Evolutionary conservation across 1,284 basidiomycete genomes (phyloP).

Genomic region (Ceratobasidium sp.): DNA sequence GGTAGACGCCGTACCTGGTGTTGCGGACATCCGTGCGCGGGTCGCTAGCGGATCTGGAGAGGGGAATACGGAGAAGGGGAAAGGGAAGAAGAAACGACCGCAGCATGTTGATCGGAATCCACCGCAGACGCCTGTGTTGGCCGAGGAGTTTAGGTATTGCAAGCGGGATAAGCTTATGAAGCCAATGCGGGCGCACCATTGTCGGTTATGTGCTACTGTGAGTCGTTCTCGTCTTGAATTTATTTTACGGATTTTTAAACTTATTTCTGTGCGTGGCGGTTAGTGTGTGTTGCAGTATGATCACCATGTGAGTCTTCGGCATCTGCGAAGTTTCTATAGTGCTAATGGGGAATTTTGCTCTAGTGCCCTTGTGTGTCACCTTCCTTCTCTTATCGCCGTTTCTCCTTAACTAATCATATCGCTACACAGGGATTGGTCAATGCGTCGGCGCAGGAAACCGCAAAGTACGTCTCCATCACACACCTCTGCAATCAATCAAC

Average conservation of each 20-base stretch:
- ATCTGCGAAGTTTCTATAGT: constrained; percentile 45
- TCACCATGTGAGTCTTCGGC: constrained; percentile 65
- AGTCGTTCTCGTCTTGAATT: constrained; percentile 50
- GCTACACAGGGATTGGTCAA: constrained; percentile 76
- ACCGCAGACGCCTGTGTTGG: constrained; percentile 61
- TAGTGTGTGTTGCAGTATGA: constrained; percentile 81
- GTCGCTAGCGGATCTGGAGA: not conserved
- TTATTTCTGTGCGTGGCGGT: constrained; percentile 69
- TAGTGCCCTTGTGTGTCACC: constrained; percentile 69
- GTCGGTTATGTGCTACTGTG: constrained; percentile 77
- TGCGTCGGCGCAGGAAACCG: constrained; percentile 87
- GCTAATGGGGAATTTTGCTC: not conserved
- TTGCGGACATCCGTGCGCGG: constrained; percentile 46
- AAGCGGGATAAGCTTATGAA: constrained; percentile 70
- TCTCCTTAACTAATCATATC: no score
- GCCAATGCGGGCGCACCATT: constrained; percentile 81
- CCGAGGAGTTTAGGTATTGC: constrained; percentile 73
- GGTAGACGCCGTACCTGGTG: constrained; percentile 53
- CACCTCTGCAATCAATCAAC: not conserved
- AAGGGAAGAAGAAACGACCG: not conserved
- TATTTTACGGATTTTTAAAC: constrained; percentile 71
- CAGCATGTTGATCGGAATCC: constrained; percentile 41
- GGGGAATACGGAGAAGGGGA: not conserved
- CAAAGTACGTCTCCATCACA: constrained; percentile 62
- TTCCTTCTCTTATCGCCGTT: not conserved